phyloP scores from a whole-genome alignment of 1,284 basidiomycete species.

The Omphalotus olearius region DNA sequence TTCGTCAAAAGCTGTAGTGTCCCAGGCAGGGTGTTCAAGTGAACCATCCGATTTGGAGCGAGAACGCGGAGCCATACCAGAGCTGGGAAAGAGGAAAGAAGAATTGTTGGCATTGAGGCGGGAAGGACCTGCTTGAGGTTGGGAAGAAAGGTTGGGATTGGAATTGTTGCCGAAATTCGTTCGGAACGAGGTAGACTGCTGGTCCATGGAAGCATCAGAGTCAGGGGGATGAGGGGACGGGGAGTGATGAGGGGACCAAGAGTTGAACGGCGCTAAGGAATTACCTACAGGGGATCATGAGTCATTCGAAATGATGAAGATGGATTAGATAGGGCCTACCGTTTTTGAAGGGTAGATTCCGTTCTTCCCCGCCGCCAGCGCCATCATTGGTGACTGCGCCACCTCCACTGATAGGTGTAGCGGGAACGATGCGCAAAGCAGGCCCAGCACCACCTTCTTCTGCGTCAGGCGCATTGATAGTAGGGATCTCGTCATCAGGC shows the following conservation, averaged over 20 bases:
- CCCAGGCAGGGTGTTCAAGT: slow-evolving; percentile 39
- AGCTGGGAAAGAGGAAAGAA: slow-evolving; percentile 25
- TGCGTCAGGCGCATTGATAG: slow-evolving; percentile 65
- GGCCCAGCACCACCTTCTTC: slow-evolving; percentile 53
- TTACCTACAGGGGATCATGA: slow-evolving; percentile 8
- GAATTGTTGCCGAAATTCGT: neutral
- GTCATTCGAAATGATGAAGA: neutral
- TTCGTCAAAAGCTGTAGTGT: slow-evolving; percentile 13
- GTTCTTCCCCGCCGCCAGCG: neutral
- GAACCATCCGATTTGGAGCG: slow-evolving; percentile 63
- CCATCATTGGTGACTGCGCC: slow-evolving; percentile 35
- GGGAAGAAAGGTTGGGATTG: slow-evolving; percentile 5
- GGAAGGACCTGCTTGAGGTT: slow-evolving; percentile 7
- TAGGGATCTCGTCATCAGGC: slow-evolving; percentile 49
- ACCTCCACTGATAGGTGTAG: slow-evolving; percentile 71
- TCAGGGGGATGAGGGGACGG: slow-evolving; percentile 8
- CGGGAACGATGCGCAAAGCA: slow-evolving; percentile 71
- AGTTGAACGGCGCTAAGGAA: slow-evolving; percentile 5
- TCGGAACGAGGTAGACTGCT: neutral
- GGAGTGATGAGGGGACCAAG: slow-evolving; percentile 4
- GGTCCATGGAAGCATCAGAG: neutral
- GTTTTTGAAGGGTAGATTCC: slow-evolving; percentile 7
- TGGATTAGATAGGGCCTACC: slow-evolving; percentile 1
- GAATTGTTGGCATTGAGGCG: slow-evolving; percentile 14
- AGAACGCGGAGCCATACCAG: slow-evolving; percentile 32